Evolutionary conservation across 345 rosid species (phyloP).

Genomic region (Turnera subulata): DNA sequence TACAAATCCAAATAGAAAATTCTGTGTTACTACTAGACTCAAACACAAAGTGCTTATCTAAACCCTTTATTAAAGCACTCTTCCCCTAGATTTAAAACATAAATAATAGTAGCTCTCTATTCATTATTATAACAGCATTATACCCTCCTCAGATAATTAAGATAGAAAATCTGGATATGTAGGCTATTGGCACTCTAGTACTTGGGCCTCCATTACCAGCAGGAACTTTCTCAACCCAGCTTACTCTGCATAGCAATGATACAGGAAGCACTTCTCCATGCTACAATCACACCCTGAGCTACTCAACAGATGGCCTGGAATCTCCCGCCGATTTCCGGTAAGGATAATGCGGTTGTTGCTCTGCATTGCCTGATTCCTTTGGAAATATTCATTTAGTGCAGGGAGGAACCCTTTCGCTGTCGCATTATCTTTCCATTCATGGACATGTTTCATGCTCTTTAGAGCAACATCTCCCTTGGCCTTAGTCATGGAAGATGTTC

Average conservation of each 20-base stretch:
- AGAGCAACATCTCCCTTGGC: constrained; percentile 13
- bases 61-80: too few relatives aligned
- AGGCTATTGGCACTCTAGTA: too few relatives aligned
- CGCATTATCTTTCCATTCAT: neutral
- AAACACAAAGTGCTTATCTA: too few relatives aligned
- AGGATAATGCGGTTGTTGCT: constrained; percentile 36
- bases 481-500: constrained; percentile 11
- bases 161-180: too few relatives aligned
- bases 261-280: constrained; percentile 44
- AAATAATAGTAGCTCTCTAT: too few relatives aligned
- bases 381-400: constrained; percentile 9
- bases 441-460: constrained; percentile 6
- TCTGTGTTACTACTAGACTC: too few relatives aligned
- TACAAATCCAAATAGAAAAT: too few relatives aligned
- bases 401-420: neutral
- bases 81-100: too few relatives aligned
- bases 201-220: too few relatives aligned
- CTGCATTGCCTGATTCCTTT: constrained; percentile 7
- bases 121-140: too few relatives aligned
- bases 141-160: too few relatives aligned
- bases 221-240: too few relatives aligned
- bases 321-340: constrained; percentile 22
- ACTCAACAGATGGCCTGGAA: constrained; percentile 25
- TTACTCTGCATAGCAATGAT: constrained; percentile 34
- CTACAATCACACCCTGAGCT: constrained; percentile 30